Evolutionary conservation across 2,329 filamentous ascomycete genomes (phyloP).

Genomic region (Penicillium sp.): DNA sequence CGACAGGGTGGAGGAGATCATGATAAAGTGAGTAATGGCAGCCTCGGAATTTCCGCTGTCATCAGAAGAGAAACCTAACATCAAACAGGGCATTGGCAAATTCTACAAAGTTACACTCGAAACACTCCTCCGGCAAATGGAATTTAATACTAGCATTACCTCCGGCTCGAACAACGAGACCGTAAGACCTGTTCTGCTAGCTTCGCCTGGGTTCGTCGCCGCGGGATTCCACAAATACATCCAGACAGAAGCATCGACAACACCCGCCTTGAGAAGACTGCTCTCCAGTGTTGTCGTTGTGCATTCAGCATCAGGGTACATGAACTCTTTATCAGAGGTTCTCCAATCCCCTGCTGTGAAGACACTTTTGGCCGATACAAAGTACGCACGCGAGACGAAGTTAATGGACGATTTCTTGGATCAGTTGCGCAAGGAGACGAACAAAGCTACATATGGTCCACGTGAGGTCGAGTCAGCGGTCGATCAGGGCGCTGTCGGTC

Average conservation of each 20-base stretch:
- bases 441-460: constrained; percentile 85
- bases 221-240: constrained; percentile 76
- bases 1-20: constrained; percentile 48
- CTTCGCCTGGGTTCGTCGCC: constrained; percentile 86
- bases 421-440: constrained; percentile 78
- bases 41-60: not conserved
- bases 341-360: constrained; percentile 78
- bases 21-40: constrained; percentile 42
- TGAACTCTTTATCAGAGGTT: constrained; percentile 85
- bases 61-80: not conserved
- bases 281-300: constrained; percentile 65
- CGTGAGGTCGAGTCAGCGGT: constrained; percentile 80
- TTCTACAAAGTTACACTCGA: constrained; percentile 79
- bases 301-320: constrained; percentile 79
- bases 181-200: constrained; percentile 69
- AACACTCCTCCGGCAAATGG: constrained; percentile 74
- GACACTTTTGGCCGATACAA: constrained; percentile 76
- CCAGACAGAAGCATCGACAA: constrained; percentile 59
- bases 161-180: constrained; percentile 37
- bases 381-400: constrained; percentile 78
- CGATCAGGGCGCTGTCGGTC: constrained; percentile 81
- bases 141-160: constrained; percentile 57
- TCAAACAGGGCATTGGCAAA: constrained; percentile 60
- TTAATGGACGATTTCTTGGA: constrained; percentile 83
- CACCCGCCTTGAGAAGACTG: constrained; percentile 63